A percentile compares a stretch with the other conserved stretches of the same genome.
Evolutionary conservation across 2,329 filamentous ascomycete species (phyloP).

Genomic region (Niveomyces coronatus): DNA sequence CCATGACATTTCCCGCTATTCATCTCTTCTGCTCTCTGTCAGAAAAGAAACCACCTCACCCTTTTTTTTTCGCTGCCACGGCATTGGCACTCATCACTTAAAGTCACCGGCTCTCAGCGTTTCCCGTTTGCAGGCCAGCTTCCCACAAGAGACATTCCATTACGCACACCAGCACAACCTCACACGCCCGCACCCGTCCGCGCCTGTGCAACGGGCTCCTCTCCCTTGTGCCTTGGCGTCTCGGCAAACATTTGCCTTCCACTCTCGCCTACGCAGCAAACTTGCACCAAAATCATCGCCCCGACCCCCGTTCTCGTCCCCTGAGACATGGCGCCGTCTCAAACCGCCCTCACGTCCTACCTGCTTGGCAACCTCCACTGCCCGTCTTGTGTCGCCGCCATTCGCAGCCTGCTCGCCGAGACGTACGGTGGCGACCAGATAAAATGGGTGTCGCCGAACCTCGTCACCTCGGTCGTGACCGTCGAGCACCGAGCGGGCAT

Average conservation of each 20-base stretch:
- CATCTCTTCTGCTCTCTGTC: too few relatives aligned
- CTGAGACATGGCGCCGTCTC: slow-evolving; percentile 18
- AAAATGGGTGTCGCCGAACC: slow-evolving; percentile 56
- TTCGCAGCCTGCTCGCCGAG: slow-evolving; percentile 46
- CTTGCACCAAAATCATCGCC: too few relatives aligned
- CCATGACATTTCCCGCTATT: too few relatives aligned
- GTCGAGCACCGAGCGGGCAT: slow-evolving; percentile 40
- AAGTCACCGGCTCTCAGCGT: too few relatives aligned
- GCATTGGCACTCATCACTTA: too few relatives aligned
- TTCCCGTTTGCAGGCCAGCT: too few relatives aligned
- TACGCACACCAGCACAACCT: too few relatives aligned
- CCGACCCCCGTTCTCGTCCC: too few relatives aligned
- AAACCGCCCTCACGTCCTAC: slow-evolving; percentile 45
- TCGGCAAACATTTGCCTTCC: background rate
- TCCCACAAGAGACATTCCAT: too few relatives aligned
- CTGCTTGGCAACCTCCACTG: slow-evolving; percentile 69
- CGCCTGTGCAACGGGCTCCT: background rate
- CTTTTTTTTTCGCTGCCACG: too few relatives aligned
- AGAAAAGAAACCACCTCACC: too few relatives aligned
- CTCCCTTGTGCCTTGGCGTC: background rate
- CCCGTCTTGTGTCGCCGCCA: slow-evolving; percentile 60
- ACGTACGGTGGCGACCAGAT: slow-evolving; percentile 33
- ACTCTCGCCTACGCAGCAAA: slow-evolving; percentile 4
- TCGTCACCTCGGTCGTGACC: slow-evolving; percentile 60
- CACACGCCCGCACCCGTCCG: too few relatives aligned